Conservation (phyloP, 73 alveolate genomes). For the Durusdinium trenchii region DNA sequence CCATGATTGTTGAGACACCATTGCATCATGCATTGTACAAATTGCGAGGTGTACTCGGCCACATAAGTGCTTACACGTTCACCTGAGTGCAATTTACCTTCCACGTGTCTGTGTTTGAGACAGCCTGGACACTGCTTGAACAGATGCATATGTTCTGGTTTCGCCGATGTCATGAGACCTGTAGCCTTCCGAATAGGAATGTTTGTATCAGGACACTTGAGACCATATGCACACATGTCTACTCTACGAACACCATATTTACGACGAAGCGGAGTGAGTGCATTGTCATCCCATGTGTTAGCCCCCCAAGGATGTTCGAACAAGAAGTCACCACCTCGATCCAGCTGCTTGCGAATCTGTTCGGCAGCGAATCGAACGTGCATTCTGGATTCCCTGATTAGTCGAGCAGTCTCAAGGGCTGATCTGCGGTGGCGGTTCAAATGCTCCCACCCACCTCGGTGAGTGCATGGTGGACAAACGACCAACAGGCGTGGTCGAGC, state of each 20-base stretch:
- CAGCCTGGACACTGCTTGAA: not conserved
- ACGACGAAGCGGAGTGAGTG: not conserved
- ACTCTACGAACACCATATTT: not conserved
- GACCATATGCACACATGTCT: not conserved
- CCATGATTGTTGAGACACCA: not conserved
- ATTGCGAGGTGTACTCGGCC: not conserved
- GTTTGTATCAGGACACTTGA: not conserved
- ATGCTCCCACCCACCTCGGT: not conserved
- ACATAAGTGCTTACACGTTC: not conserved
- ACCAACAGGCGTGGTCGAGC: not conserved
- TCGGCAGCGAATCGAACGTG: not conserved
- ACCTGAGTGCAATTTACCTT: not conserved
- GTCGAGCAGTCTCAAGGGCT: conserved; percentile 6
- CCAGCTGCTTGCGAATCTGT: not conserved
- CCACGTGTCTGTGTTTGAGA: not conserved
- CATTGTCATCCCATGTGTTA: not conserved
- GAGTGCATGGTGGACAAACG: not conserved
- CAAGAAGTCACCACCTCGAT: not conserved
- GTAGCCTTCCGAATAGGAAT: not conserved
- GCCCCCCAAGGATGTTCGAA: not conserved
- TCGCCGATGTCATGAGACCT: not conserved
- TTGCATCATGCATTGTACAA: not conserved
- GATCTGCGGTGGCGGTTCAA: not conserved
- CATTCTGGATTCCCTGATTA: not conserved
- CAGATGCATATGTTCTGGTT: not conserved